Base-by-base conservation (phyloP, 306 rosid genomes). In the Prosopis cineraria region DNA sequence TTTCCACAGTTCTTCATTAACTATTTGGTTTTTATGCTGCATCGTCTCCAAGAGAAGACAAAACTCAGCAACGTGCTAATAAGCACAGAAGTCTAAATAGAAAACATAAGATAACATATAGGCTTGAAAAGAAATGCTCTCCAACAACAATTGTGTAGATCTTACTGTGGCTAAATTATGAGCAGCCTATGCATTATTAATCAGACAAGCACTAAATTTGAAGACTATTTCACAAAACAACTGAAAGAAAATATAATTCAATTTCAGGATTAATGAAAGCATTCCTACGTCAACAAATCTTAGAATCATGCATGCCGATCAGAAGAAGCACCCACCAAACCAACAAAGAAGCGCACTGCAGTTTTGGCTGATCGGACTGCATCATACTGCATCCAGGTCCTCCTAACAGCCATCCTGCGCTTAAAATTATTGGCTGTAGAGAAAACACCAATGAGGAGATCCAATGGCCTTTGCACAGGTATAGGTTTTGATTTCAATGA, bases 371-470 rank as follows among this genome's bases (percentile, higher is more conserved):
- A 87, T 84, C 84, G 88, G 67, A 96, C 93, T 60, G 85, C 91
- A 77, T 89, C 78, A 76, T 93, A 96, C 85, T 96, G 99, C 98
- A 96, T 93, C 99, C 99, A 96, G n/a, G 99, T 90, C 87, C 99
- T 93, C 85, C 99, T 87, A 72, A 93, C 97, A 71, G 99, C 93
- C 99, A 96, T 96, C 78, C 99, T 80, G 31, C 89, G 92, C 85
- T 93, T 93, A 72, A 96, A 96, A 87, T 96, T 96, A 93, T 96
- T 93, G 20, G 99, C 99, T 0, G 96, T 96, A 34, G 99, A 96
- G 86, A 96, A 96, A 85, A 96, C 98, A 70, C 99, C 99, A 72
- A 93, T 81, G 75, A 96, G 83, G 64, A 96, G 97, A 84, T 91
- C 94, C 80, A 91, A 78, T 66, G 82, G 87, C 63, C 41, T 85